Base-by-base conservation (phyloP, 176 grass and related monocot species). In the Puya raimondii region DNA sequence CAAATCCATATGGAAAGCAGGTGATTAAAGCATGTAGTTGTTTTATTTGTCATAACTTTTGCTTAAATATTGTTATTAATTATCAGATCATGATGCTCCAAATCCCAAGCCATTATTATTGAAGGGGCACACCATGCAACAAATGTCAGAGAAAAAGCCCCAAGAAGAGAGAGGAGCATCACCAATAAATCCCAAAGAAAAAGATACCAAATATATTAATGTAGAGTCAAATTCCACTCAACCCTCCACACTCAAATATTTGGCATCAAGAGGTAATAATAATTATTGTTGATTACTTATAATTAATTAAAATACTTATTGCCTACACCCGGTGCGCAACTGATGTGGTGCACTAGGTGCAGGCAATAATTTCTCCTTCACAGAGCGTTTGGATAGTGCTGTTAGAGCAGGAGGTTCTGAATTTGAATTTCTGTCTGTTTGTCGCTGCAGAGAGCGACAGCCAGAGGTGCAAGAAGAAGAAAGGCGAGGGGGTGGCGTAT, bases 41-140 rank as follows among this genome's bases (percentile, higher is more conserved):
- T 42, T 42, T 8, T 42, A 42, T 42, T 42, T 42, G 5, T 5
- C 33, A 42, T 27, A 59, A 16, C 3, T 81, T 13, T 65, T 77
- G 63, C 10, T 54, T 71, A 52, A 61, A 9, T 8, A 69, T 54
- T 52, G 20, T 20, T 26, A 26, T 20, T 26, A 26, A 23, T 68
- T 4, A 23, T 48, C 52, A 8, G 83, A 53, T 50, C 80, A 72
- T 16, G 85, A 72, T 70, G 80, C 64, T 23, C 13, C 79, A 72
- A 74, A 77, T 51, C 87, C 85, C 49, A 88, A 59, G 58, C 69
- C 27, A 16, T 20, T 91, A 50, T 77, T 80, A 80, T 74, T 72
- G 12, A 57, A 64, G 27, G 79, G 79, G 5, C 70, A 78, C 74
- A 58, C 66, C 26, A 8, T 72, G 64, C 11, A 72, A 73, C 64